These are phyloP conservation scores for Cantharellus anzutake DNA, from an alignment of 768 basidiomycete species.

Conservation along the genomic window DNA sequence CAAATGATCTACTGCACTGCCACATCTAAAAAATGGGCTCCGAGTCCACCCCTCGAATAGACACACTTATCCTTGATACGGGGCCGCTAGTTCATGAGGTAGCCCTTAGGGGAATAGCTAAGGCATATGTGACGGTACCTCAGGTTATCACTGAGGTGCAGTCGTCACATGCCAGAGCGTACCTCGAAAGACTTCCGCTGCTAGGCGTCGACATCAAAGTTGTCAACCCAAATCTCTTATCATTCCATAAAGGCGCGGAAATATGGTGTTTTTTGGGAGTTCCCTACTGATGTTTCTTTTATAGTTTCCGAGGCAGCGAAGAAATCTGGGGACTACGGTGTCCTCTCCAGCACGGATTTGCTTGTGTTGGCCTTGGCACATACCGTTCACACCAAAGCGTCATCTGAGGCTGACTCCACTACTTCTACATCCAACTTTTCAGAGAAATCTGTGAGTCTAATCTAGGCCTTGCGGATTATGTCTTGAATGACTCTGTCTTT, in stretches of 20 bases:
- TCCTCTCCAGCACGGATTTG: constrained; percentile 79
- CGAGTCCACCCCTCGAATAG: constrained; percentile 6
- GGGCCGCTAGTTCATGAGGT: constrained; percentile 80
- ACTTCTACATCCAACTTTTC: background rate
- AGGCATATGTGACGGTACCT: constrained; percentile 71
- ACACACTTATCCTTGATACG: constrained; percentile 78
- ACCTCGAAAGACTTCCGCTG: constrained; percentile 62
- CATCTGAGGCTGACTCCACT: background rate
- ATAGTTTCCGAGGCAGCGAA: constrained; percentile 81
- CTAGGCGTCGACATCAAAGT: constrained; percentile 61
- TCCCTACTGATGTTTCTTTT: background rate
- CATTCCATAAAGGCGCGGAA: constrained; percentile 34
- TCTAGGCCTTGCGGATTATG: no score
- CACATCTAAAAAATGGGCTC: no score
- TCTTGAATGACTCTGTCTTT: no score
- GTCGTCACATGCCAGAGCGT: constrained; percentile 71
- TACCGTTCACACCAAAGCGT: background rate
- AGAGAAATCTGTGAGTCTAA: no score
- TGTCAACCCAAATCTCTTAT: constrained; percentile 45
- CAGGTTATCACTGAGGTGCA: constrained; percentile 81
- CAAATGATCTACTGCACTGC: no score
- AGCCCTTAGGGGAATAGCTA: constrained; percentile 75
- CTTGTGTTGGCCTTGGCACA: constrained; percentile 71
- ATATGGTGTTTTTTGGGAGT: background rate
- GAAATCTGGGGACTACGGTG: constrained; percentile 90